Conservation (phyloP, 495 filamentous ascomycete genomes). For the Glarea lozoyensis region DNA sequence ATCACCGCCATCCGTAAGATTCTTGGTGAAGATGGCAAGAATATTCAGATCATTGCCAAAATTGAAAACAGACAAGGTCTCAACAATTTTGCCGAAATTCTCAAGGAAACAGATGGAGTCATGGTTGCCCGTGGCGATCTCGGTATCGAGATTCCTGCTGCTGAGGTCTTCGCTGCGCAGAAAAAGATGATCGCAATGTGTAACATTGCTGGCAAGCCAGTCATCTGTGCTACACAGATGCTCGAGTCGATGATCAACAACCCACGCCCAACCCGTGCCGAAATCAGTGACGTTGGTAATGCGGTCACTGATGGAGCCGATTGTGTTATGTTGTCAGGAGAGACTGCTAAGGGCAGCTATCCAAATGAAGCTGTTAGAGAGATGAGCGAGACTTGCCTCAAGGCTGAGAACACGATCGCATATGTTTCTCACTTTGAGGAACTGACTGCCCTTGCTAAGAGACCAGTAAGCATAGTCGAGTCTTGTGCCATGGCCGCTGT, state of each 20-base stretch:
- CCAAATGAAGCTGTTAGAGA: constrained; percentile 85
- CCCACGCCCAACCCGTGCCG: constrained; percentile 91
- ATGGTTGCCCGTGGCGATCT: constrained; percentile 99
- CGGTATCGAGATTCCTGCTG: constrained; percentile 95
- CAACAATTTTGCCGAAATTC: constrained; percentile 98
- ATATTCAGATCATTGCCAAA: constrained; percentile 99
- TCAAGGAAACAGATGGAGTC: constrained; percentile 93
- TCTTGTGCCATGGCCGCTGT: constrained; percentile 95
- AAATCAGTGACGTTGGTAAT: constrained; percentile 97
- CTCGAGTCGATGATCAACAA: constrained; percentile 99
- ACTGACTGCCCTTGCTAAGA: constrained; percentile 68
- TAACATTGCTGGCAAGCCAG: constrained; percentile 97
- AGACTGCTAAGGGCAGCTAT: constrained; percentile 97
- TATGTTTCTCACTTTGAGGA: constrained; percentile 97
- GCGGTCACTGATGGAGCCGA: constrained; percentile 95
- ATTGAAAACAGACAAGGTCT: constrained; percentile 97
- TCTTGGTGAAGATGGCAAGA: constrained; percentile 82
- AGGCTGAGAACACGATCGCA: constrained; percentile 92
- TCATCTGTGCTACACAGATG: constrained; percentile 83
- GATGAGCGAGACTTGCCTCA: constrained; percentile 95
- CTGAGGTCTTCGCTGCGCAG: constrained; percentile 97
- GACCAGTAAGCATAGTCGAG: constrained; percentile 79
- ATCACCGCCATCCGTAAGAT: constrained; percentile 87
- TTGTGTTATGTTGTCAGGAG: constrained; percentile 98
- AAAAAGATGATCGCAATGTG: constrained; percentile 99